Evolutionary conservation across 345 rosid genomes (phyloP).

Genomic region (Salix dunnii): DNA sequence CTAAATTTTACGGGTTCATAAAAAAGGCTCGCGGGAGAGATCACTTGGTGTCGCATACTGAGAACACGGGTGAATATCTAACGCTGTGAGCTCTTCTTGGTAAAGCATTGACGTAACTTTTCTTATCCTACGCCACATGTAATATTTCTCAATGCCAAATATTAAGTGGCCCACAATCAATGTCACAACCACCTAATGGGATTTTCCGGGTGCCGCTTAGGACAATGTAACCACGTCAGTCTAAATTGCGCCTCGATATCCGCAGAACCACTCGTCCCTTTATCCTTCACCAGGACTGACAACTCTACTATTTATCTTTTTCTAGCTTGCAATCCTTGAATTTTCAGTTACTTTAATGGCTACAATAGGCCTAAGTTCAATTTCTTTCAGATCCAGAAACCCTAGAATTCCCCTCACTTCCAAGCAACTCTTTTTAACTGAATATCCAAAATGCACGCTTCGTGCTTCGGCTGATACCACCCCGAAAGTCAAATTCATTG

Average conservation of each 20-base stretch:
- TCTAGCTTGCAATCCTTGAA: neutral
- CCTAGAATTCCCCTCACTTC: slow-evolving; percentile 17
- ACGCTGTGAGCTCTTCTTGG: neutral
- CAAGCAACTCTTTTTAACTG: slow-evolving; percentile 5
- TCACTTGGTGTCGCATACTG: neutral
- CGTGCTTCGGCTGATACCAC: slow-evolving; percentile 46
- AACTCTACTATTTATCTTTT: too few species aligned
- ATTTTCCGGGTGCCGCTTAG: neutral
- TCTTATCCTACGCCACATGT: neutral
- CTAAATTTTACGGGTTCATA: neutral
- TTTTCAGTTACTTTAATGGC: slow-evolving; percentile 17
- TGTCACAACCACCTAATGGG: neutral
- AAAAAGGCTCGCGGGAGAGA: neutral
- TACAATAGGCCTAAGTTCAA: slow-evolving; percentile 20
- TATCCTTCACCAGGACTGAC: neutral
- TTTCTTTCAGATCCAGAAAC: slow-evolving; percentile 27
- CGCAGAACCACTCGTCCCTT: neutral
- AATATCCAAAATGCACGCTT: slow-evolving; percentile 24
- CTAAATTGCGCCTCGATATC: neutral
- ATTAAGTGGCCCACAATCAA: neutral
- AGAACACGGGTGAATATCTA: neutral
- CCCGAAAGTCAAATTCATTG: slow-evolving; percentile 71
- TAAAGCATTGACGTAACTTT: neutral
- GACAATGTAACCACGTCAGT: neutral
- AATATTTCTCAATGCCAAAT: neutral